These are phyloP conservation scores for Microbotryum intermedium DNA, from an alignment of 1,284 basidiomycete genomes.

Conservation along the genomic window DNA sequence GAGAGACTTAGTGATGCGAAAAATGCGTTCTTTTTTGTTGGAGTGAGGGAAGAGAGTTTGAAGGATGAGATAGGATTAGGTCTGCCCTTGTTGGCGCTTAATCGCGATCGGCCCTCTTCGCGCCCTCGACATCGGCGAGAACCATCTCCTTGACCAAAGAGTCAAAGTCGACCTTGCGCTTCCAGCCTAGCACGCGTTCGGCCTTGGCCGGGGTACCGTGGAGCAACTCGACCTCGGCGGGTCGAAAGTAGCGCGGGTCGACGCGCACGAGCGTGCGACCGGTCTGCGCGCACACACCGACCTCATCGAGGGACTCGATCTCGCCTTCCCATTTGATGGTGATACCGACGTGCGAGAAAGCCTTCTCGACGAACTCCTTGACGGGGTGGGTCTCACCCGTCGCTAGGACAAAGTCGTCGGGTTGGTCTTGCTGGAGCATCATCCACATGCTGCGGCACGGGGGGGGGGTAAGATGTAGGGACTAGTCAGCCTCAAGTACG, in stretches of 20 bases:
- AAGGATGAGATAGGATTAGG: no score
- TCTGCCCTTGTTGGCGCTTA: slow-evolving; percentile 1
- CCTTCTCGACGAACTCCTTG: slow-evolving; percentile 76
- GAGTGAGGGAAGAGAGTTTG: no score
- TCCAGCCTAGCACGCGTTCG: slow-evolving; percentile 73
- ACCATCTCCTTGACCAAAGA: slow-evolving; percentile 83
- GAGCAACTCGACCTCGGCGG: slow-evolving; percentile 85
- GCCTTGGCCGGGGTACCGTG: slow-evolving; percentile 77
- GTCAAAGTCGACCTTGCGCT: slow-evolving; percentile 68
- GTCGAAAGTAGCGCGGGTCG: slow-evolving; percentile 64
- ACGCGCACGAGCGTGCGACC: slow-evolving; percentile 66
- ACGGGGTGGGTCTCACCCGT: slow-evolving; percentile 87
- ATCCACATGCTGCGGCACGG: slow-evolving; percentile 94
- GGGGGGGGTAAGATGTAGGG: no score
- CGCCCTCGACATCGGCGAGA: slow-evolving; percentile 52
- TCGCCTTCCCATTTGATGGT: slow-evolving; percentile 61
- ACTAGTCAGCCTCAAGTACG: no score
- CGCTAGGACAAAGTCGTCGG: slow-evolving; percentile 83
- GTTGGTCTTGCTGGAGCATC: slow-evolving; percentile 71
- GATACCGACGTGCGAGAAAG: slow-evolving; percentile 61
- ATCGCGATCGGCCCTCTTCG: slow-evolving; percentile 26
- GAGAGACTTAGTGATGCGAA: no score
- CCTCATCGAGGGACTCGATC: slow-evolving; percentile 55
- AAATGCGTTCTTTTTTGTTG: no score
- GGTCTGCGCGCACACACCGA: slow-evolving; percentile 59